Percentiles rank a stretch among this genome's conserved stretches.
Evolutionary conservation across 1,139 yeast species (phyloP).

Genomic region (Suhomyces wounanorum): DNA sequence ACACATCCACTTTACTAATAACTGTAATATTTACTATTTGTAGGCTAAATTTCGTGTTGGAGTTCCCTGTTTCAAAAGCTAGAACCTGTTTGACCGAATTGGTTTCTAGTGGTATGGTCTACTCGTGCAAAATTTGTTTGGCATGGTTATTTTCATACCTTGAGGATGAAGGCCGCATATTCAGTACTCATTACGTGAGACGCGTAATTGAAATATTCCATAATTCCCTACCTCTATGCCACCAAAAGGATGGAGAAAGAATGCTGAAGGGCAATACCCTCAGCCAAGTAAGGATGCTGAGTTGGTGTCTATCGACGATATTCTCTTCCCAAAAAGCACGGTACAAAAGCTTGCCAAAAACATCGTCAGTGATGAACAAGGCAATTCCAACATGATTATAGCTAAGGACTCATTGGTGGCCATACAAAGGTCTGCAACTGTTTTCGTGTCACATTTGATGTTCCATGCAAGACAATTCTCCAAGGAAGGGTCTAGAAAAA

Average conservation of each 20-base stretch:
- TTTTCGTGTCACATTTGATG: slow-evolving; percentile 67
- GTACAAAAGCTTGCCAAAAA: slow-evolving; percentile 59
- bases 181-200: neutral
- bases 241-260: slow-evolving; percentile 82
- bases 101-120: no score
- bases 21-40: no score
- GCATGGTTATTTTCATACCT: no score
- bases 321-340: slow-evolving; percentile 67
- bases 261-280: slow-evolving; percentile 66
- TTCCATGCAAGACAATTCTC: slow-evolving; percentile 62
- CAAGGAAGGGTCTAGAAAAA: slow-evolving; percentile 55
- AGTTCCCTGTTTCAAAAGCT: no score
- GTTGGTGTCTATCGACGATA: slow-evolving; percentile 63
- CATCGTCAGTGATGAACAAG: slow-evolving; percentile 26
- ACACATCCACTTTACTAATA: neutral
- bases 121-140: no score
- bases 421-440: slow-evolving; percentile 70
- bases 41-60: no score
- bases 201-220: neutral
- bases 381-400: slow-evolving; percentile 38
- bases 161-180: no score
- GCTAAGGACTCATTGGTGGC: slow-evolving; percentile 70
- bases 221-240: slow-evolving; percentile 55
- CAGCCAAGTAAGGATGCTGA: slow-evolving; percentile 57
- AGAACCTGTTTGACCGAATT: no score